Evolutionary conservation across 106 monocot species (phyloP).

Genomic region (Allium sativum): DNA sequence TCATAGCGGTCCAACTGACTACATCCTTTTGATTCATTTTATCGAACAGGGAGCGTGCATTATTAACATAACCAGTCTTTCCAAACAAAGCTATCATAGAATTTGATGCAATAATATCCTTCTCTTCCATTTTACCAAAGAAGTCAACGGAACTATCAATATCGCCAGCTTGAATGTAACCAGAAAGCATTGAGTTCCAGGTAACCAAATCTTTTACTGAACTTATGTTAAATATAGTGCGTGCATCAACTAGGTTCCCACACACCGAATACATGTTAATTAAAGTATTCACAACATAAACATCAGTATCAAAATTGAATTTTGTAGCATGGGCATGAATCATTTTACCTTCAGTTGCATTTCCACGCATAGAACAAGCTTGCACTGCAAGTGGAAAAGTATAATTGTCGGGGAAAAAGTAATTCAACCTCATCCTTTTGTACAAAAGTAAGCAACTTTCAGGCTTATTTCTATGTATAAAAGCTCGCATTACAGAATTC

Average conservation of each 20-base stretch:
- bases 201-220: constrained; percentile 51
- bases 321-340: constrained; percentile 49
- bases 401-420: constrained; percentile 32
- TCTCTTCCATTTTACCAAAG: constrained; percentile 54
- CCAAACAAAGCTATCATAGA: constrained; percentile 76
- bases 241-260: constrained; percentile 37
- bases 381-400: constrained; percentile 65
- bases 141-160: constrained; percentile 31
- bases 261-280: constrained; percentile 66
- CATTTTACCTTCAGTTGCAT: constrained; percentile 39
- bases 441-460: constrained; percentile 39
- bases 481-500: constrained; percentile 55
- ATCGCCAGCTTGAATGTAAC: constrained; percentile 44
- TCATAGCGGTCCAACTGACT: constrained; percentile 79
- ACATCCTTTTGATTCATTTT: constrained; percentile 38
- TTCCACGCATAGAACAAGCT: constrained; percentile 36
- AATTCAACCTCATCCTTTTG: constrained; percentile 21
- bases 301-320: constrained; percentile 47
- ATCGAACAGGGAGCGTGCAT: constrained; percentile 62
- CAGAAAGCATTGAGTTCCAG: constrained; percentile 81
- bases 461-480: constrained; percentile 15
- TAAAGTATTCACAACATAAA: constrained; percentile 65
- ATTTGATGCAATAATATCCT: constrained; percentile 46
- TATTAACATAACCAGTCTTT: constrained; percentile 11
- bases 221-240: constrained; percentile 52